phyloP scores from a whole-genome alignment of 78 protist genomes.

The slime mould (Dictyostelium discoideum) region DNA sequence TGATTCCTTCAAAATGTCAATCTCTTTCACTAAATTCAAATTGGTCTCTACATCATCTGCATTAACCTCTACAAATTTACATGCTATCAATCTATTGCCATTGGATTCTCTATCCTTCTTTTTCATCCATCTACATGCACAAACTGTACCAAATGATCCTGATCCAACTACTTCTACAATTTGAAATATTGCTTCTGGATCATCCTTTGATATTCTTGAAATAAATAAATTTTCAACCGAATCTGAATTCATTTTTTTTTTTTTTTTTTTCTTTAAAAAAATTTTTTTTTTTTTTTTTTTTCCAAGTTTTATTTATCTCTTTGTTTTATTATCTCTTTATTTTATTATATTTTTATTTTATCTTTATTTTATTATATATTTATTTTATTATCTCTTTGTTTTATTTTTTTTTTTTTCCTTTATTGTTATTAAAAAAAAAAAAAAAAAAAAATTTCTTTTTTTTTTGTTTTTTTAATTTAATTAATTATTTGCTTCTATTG shows the following conservation, averaged over 20 bases:
- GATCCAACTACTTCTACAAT: constrained; percentile 73
- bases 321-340: not conserved
- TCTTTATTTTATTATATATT: too few species aligned
- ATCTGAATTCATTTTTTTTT: constrained; percentile 10
- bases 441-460: too few species aligned
- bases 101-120: constrained; percentile 59
- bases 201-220: constrained; percentile 70
- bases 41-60: constrained; percentile 67
- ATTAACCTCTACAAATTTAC: constrained; percentile 64
- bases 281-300: not conserved
- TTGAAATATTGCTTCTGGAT: constrained; percentile 74
- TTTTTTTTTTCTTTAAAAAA: not conserved
- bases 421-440: too few species aligned
- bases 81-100: constrained; percentile 66
- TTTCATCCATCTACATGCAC: constrained; percentile 78
- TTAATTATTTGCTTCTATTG: too few species aligned
- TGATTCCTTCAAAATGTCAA: constrained; percentile 65
- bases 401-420: too few species aligned
- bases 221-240: constrained; percentile 49
- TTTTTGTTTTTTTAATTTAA: too few species aligned
- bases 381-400: too few species aligned
- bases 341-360: too few species aligned
- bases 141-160: constrained; percentile 78
- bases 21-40: constrained; percentile 60
- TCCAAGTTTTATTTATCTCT: not conserved